Base-by-base conservation (phyloP, 2,329 filamentous ascomycete genomes). In the Colletotrichum horii region DNA sequence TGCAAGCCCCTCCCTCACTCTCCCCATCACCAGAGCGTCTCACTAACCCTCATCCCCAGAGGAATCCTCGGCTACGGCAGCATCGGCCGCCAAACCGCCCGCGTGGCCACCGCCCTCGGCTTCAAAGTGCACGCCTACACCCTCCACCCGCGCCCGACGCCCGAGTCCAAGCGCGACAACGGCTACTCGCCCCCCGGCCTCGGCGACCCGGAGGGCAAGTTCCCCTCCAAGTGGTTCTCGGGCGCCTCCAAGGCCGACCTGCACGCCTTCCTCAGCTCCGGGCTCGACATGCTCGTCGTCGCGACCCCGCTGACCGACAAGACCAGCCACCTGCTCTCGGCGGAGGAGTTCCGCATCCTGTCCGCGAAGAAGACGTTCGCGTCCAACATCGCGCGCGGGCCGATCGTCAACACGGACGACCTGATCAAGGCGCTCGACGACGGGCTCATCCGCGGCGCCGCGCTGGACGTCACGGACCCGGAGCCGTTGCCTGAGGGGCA, bases 91-190 rank as follows among this genome's bases (percentile, higher is more conserved):
- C 89, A 91, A 74, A 85, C 85, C 6, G 90, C 89, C 4, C 87
- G 88, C 11, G 88, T 95, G 4, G 90, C 90, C 14, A 87, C 87
- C 16, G 92, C 93, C 3, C 83, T 95, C 79, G 94, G 94, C 22
- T 93, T 95, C 89, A 88, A 91, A 32, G 90, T 96, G 1, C 88
- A 95, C 80, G 94, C 94, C 1, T 96, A 94, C 85, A 96, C 94
- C 0, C 92, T 94, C 0, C 91, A 91, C 30, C 90, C 93, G 1
- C 92, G 93, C n/a, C 82, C 86, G 11, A 95, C 94, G 0, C 89
- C 92, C 0, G 92, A 92, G 70, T 93, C 92, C 2, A 90, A 89
- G 60, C 86, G 84, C 32, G 94, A 96, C 83, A 81, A 84, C 16
- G 90, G 91, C 8, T 96, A 93, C 84, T 90, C 93, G 38, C 91